Conservation (phyloP, 1,284 basidiomycete species). For the Cyathus olla region DNA sequence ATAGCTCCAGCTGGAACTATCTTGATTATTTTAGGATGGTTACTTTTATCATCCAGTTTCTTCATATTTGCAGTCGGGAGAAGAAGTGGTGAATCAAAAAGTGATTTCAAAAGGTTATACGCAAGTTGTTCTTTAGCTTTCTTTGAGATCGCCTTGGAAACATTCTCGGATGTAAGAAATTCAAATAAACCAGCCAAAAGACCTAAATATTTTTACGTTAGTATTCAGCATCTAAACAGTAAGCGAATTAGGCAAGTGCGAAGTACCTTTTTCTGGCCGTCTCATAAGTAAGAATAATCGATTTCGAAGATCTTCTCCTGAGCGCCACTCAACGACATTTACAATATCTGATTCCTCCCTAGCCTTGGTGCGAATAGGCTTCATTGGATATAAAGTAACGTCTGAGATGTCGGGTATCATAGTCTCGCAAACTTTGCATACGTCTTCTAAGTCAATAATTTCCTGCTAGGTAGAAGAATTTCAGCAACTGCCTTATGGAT, state of each 20-base stretch:
- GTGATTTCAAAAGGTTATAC: conserved; percentile 48
- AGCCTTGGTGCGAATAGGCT: conserved; percentile 84
- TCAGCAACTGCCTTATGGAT: neutral
- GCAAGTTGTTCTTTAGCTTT: conserved; percentile 49
- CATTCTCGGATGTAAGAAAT: conserved; percentile 75
- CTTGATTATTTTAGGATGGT: conserved; percentile 50
- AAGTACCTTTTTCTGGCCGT: conserved; percentile 84
- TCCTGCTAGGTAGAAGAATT: conserved; percentile 2
- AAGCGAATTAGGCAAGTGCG: conserved; percentile 8
- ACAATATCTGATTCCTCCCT: conserved; percentile 90
- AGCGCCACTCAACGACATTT: conserved; percentile 85
- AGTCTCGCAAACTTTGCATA: conserved; percentile 80
- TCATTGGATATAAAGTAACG: conserved; percentile 90
- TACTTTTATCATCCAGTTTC: conserved; percentile 8
- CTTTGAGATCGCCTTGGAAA: conserved; percentile 50
- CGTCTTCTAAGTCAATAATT: conserved; percentile 76
- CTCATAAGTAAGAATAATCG: conserved; percentile 82
- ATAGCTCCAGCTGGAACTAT: conserved; percentile 73
- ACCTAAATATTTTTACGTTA: conserved; percentile 60
- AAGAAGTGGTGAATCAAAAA: neutral
- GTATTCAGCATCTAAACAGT: conserved; percentile 3
- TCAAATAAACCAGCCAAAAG: conserved; percentile 90
- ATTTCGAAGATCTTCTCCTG: conserved; percentile 30
- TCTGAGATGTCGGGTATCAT: conserved; percentile 50
- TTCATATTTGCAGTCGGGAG: neutral